Evolutionary conservation across 129 eudicot species (phyloP).

Genomic region (Saposhnikovia divaricata): DNA sequence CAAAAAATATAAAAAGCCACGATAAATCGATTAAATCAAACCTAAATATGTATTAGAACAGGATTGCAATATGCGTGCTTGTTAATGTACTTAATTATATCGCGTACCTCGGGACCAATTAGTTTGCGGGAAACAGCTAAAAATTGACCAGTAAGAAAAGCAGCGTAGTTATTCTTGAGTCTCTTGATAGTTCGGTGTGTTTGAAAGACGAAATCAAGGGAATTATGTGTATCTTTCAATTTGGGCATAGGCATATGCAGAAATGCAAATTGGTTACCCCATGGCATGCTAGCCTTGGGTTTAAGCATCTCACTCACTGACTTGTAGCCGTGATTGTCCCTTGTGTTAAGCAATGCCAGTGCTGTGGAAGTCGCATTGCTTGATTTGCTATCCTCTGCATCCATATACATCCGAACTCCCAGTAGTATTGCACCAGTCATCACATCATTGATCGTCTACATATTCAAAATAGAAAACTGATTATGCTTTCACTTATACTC

Average conservation of each 20-base stretch:
- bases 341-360: conserved; percentile 64
- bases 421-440: conserved; percentile 48
- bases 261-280: conserved; percentile 88
- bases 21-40: neutral
- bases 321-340: conserved; percentile 61
- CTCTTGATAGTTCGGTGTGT: conserved; percentile 36
- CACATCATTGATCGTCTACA: conserved; percentile 76
- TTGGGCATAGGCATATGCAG: conserved; percentile 63
- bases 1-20: too few relatives aligned
- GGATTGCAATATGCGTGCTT: neutral
- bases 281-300: conserved; percentile 36
- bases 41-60: too few relatives aligned
- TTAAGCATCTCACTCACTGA: conserved; percentile 64
- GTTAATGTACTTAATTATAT: too few relatives aligned
- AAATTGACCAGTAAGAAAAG: conserved; percentile 58
- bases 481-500: neutral
- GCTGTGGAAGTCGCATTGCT: conserved; percentile 45
- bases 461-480: neutral
- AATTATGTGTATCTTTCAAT: conserved; percentile 17
- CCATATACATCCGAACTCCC: conserved; percentile 74
- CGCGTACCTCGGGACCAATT: conserved; percentile 67
- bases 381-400: conserved; percentile 21
- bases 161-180: conserved; percentile 44
- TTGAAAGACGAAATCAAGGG: conserved; percentile 50
- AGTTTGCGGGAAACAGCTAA: conserved; percentile 45